A percentile compares a stretch with the other conserved stretches of the same genome.
Evolutionary conservation across 345 rosid genomes (phyloP).

Genomic region (Boechera divaricarpa): DNA sequence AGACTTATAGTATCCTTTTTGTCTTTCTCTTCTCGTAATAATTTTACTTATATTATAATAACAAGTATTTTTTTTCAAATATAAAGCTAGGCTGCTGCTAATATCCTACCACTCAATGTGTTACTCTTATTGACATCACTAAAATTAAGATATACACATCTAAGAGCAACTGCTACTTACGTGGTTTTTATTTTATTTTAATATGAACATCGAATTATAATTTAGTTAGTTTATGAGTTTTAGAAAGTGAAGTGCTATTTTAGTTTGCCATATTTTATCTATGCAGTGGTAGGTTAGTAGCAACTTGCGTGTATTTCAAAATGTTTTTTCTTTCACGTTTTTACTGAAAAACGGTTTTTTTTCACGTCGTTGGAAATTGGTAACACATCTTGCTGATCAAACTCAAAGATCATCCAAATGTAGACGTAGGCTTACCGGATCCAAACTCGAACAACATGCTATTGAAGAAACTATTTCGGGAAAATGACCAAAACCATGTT

Average conservation of each 20-base stretch:
- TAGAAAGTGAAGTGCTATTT: background rate
- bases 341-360: too few relatives aligned
- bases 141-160: slow-evolving; percentile 12
- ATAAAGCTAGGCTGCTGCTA: slow-evolving; percentile 27
- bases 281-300: slow-evolving; percentile 5
- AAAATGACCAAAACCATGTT: background rate
- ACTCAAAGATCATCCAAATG: slow-evolving; percentile 2
- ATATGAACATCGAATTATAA: too few relatives aligned
- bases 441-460: slow-evolving; percentile 10
- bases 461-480: background rate
- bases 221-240: background rate
- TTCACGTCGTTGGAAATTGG: background rate
- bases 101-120: slow-evolving; percentile 33
- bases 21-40: slow-evolving; percentile 30
- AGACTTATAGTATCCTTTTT: slow-evolving; percentile 22
- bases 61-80: slow-evolving; percentile 6
- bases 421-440: background rate
- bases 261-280: background rate
- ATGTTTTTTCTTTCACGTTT: background rate
- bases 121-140: slow-evolving; percentile 39
- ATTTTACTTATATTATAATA: background rate
- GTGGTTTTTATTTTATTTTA: slow-evolving; percentile 37
- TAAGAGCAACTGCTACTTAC: slow-evolving; percentile 18
- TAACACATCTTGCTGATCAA: slow-evolving; percentile 7
- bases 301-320: background rate